Evolutionary conservation across 495 filamentous ascomycete species (phyloP).

Genomic region (Talaromyces ruber): DNA sequence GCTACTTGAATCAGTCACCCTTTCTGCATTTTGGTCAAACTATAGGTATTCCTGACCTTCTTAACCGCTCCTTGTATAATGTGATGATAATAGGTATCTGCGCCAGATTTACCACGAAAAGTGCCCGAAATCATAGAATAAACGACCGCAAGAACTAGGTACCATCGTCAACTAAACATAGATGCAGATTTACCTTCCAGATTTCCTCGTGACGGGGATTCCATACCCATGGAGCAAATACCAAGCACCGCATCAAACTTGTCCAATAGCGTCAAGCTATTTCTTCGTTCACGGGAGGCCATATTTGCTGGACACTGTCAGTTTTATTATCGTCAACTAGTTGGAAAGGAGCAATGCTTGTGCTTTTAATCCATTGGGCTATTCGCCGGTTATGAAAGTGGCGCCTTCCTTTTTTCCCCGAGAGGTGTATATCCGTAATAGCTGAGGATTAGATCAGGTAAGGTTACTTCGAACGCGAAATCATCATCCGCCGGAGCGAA

Average conservation of each 20-base stretch:
- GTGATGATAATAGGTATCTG: conserved; percentile 6
- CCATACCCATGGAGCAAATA: conserved; percentile 5
- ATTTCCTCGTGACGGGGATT: not conserved
- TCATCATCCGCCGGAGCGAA: conserved; percentile 2
- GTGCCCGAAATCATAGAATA: conserved; percentile 3
- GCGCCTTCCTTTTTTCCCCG: not conserved
- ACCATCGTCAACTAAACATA: conserved; percentile 1
- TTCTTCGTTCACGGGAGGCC: conserved; percentile 1
- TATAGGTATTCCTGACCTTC: conserved; percentile 4
- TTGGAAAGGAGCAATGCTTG: conserved; percentile 4
- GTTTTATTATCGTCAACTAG: not conserved
- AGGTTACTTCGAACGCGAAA: no score
- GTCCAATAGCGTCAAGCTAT: conserved; percentile 4
- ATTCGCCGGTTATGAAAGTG: not conserved
- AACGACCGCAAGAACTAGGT: conserved; percentile 1
- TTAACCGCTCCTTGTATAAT: conserved; percentile 5
- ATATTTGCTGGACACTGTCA: conserved; percentile 2
- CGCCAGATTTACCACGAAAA: conserved; percentile 5
- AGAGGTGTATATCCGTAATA: no score
- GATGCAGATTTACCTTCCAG: no score
- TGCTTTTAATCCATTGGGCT: conserved; percentile 1
- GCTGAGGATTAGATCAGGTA: not conserved
- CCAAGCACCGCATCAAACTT: conserved; percentile 4
- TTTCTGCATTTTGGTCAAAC: not conserved
- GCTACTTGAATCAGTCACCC: not conserved